Base-by-base conservation (phyloP, 345 rosid species). In the Salix koriyanagi region DNA sequence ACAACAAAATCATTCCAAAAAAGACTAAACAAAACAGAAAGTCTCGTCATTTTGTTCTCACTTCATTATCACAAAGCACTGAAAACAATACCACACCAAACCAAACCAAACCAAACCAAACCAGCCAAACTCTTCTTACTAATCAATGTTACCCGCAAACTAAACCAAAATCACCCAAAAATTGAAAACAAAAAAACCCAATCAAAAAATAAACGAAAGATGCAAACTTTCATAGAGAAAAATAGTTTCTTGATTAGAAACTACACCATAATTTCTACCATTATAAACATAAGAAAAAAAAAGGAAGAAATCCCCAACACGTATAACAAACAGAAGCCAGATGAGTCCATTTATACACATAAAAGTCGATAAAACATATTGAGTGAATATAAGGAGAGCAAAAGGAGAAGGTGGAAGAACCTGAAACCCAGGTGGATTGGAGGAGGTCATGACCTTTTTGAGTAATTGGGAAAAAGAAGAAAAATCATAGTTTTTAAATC, bases 401-500 rank as follows among this genome's bases (percentile, higher is more conserved):
- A 19, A 67, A 6, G 36, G 28, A 18, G 7, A 56, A 4, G 7
- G 15, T 13, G 14, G 23, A 21, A 65, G n/a, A 18, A 71, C 80
- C 75, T 77, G 70, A 36, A 64, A 64, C 34, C 41, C 26, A 10
- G 80, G 19, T 36, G 80, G 52, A 36, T 64, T 71, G 54, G 46
- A 34, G 50, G 50, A 44, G 4, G 50, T 44, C 66, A 77, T 30
- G 21, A 77, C 71, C 25, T 28, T 46, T 71, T 36, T 65, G 37
- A 77, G 75, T 4, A 71, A 70, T 14, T 44, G 46, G 6, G 79
- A 60, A 46, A 77, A 77, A 70, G 75, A 77, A 32, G 75, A 67
- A 7, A 25, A 75, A 54, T 67, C 66, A 50, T 23, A 23, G 36
- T 34, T 44, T 44, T 44, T 58, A n/a, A 56, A 56, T 12, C 26